Base-by-base conservation (phyloP, 1,284 basidiomycete genomes). In the Pyrrhoderma noxium region DNA sequence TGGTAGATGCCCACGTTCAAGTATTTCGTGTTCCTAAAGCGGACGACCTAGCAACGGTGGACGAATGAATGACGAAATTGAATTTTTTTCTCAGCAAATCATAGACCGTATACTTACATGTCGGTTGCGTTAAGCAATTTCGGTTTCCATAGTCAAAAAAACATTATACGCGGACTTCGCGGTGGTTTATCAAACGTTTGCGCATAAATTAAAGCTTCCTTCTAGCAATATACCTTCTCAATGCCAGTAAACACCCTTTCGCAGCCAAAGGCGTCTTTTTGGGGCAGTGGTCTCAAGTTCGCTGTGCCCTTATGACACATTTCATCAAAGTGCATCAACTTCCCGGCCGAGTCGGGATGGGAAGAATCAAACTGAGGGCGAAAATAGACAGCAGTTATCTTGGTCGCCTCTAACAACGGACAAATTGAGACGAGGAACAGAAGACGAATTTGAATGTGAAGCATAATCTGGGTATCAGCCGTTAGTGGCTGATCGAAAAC, bases 371-470 rank as follows among this genome's bases (percentile, higher is more conserved):
- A 16, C 14, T n/a, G 19, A 39, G 19, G 8, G 13, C 18, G 34
- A 45, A 9, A 31, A 38, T 43, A 18, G 49, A 18, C 45, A 45
- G 37, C 40, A 35, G 22, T 21, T 36, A 45, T 39, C 36, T 51
- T 19, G 34, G 43, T 23, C 35, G 49, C 45, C 39, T 35, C 35
- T 27, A 45, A 51, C 36, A 45, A 44, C 44, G 43, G 49, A 31
- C 21, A 45, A 44, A 51, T 51, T 51, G 49, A 45, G 43, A 37
- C 14, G 41, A 44, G 31, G 21, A 36, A 31, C 35, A 39, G 34
- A 18, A 23, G 40, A 35, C 7, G 13, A 14, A 47, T 39, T 47
- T 27, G 34, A 22, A 47, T 31, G 40, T 27, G 36, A 37, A 39
- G 19, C 18, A 23, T 44, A 35, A 39, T 37, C 45, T 45, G 22